Evolutionary conservation across 1,139 yeast genomes (phyloP).

Genomic region (Pichia norvegensis): DNA sequence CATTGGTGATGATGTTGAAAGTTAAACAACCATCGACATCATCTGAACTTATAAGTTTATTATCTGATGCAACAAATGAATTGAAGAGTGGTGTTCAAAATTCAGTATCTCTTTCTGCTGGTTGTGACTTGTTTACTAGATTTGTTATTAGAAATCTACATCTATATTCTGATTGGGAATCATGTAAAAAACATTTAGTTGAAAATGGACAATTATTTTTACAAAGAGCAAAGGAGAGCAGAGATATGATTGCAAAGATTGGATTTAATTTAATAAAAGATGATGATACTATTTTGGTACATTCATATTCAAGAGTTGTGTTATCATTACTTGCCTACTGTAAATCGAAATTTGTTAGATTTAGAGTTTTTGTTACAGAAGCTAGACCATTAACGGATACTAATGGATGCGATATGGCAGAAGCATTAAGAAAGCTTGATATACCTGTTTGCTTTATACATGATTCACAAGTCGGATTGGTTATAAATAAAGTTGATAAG

Average conservation of each 20-base stretch:
- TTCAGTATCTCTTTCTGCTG: conserved; percentile 90
- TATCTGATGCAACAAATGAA: conserved; percentile 66
- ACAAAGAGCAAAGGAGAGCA: conserved; percentile 82
- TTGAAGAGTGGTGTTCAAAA: conserved; percentile 77
- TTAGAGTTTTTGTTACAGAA: conserved; percentile 87
- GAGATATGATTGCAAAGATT: conserved; percentile 79
- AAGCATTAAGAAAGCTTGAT: conserved; percentile 57
- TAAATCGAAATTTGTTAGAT: conserved; percentile 64
- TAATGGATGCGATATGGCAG: conserved; percentile 65
- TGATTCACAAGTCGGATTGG: conserved; percentile 91
- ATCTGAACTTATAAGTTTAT: conserved; percentile 78
- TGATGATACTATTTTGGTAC: conserved; percentile 85
- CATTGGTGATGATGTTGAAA: conserved; percentile 74
- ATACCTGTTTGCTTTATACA: conserved; percentile 90
- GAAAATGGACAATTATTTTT: conserved; percentile 91
- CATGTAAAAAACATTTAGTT: conserved; percentile 81
- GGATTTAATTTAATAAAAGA: conserved; percentile 89
- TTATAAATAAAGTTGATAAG: conserved; percentile 85
- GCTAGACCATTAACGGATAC: conserved; percentile 66
- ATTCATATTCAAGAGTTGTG: conserved; percentile 90
- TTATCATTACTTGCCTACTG: conserved; percentile 69
- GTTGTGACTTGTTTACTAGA: conserved; percentile 93
- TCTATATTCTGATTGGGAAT: conserved; percentile 89
- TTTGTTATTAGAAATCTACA: conserved; percentile 87
- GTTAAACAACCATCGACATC: conserved; percentile 87